Evolutionary conservation across 495 filamentous ascomycete genomes (phyloP), one percentile per base, ranked within the genome.

Genomic region (Annulohypoxylon nitens): DNA sequence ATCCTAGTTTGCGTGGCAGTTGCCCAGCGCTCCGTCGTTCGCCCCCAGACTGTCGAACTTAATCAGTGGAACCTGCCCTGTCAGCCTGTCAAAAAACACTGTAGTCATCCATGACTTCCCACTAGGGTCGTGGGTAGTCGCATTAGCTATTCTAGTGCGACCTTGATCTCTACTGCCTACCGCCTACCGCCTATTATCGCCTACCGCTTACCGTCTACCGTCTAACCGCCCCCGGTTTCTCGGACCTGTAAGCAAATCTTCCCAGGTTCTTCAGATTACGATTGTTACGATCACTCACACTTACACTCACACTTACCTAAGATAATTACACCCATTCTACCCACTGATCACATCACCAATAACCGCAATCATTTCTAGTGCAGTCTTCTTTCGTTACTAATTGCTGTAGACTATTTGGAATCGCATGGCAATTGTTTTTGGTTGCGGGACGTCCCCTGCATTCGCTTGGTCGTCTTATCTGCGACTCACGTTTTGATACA

Each of bases 401-500:
- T 50, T 54, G 54, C 53, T 54, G 45, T 14, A 25, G 16, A n/a
- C 36, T 58, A 23, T 51, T 63, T 63, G 14, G 51, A 39, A 43
- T 25, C 51, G 16, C 51, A 62, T 70, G 71, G 41, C 61, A 14
- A 61, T 50, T 30, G 30, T 30, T 30, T 37, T 53, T 61, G 34
- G 20, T 30, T 34, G 33, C 18, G 26, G 41, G n/a, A n/a, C 34
- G 3, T 34, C 18, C 16, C 18, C 18, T 64, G 53, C 12, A 34
- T 41, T 43, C 63, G 37, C 59, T 63, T 60, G 33, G 37, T 63
- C 50, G 66, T 61, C 66, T 69, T 50, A 39, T 70, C 47, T 36
- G 63, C 67, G 50, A 70, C 53, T 61, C 50, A 33, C 6, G 12
- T 61, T 61, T 59, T 70, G 62, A 67, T 67, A 70, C 71, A 66